Evolutionary conservation across 129 eudicot genomes (phyloP).

Genomic region (Helianthus annuus): HanXRQr2.0-SUNRISE NC_035446.2:159387239-159387738

Average conservation of each 20-base stretch:
- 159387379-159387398: too few relatives aligned
- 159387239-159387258: too few relatives aligned
- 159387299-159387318: too few relatives aligned
- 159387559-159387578: background rate
- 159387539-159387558: background rate
- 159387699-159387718: too few relatives aligned
- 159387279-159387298: too few relatives aligned
- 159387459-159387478: conserved; percentile 1
- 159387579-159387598: conserved; percentile 4
- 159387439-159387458: conserved; percentile 9
- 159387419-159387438: background rate
- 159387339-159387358: too few relatives aligned
- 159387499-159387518: background rate
- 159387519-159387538: background rate
- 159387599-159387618: background rate
- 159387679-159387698: too few relatives aligned
- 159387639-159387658: background rate
- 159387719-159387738: background rate
- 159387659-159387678: background rate
- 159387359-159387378: too few relatives aligned
- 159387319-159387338: too few relatives aligned
- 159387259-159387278: too few relatives aligned
- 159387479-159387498: background rate
- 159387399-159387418: too few relatives aligned
- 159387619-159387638: background rate